Percentiles rank a stretch among this genome's conserved stretches.
Evolutionary conservation across 306 rosid species (phyloP).

Genomic region (Fragaria vesca): DNA sequence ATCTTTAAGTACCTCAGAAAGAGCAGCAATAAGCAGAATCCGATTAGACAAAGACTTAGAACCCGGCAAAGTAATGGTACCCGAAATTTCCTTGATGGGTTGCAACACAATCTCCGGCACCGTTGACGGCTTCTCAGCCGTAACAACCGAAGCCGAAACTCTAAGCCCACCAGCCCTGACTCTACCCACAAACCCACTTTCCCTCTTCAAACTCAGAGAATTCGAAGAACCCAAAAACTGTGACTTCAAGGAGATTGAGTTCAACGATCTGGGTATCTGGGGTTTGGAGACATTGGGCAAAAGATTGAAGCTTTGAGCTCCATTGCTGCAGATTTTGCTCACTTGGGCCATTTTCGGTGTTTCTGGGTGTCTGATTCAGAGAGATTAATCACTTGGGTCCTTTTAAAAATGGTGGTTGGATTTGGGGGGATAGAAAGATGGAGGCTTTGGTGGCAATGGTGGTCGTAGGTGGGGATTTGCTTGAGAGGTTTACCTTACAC

Average conservation of each 20-base stretch:
- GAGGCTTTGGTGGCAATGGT: constrained; percentile 36
- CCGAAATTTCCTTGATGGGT: constrained; percentile 88
- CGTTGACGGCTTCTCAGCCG: constrained; percentile 71
- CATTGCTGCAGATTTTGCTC: constrained; percentile 59
- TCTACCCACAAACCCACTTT: constrained; percentile 27
- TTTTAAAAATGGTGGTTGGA: constrained; percentile 5
- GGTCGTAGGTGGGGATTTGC: constrained; percentile 17
- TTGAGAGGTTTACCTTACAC: constrained; percentile 32
- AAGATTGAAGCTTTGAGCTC: constrained; percentile 52
- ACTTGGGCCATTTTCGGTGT: constrained; percentile 55
- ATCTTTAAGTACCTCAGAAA: constrained; percentile 71
- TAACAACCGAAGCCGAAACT: constrained; percentile 66
- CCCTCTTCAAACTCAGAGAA: constrained; percentile 43
- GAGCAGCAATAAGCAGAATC: constrained; percentile 94
- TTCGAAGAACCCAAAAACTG: constrained; percentile 44
- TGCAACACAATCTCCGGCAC: constrained; percentile 86
- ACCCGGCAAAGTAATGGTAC: constrained; percentile 80
- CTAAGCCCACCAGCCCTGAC: constrained; percentile 25
- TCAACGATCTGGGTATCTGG: constrained; percentile 53
- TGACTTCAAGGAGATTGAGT: constrained; percentile 50
- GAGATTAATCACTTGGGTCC: neutral
- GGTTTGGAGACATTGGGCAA: constrained; percentile 43
- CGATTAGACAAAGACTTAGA: constrained; percentile 94
- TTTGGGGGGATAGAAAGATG: constrained; percentile 2
- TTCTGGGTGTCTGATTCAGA: constrained; percentile 5